phyloP scores from a whole-genome alignment of 257 asterid genomes.

The Solanum piurae region DNA sequence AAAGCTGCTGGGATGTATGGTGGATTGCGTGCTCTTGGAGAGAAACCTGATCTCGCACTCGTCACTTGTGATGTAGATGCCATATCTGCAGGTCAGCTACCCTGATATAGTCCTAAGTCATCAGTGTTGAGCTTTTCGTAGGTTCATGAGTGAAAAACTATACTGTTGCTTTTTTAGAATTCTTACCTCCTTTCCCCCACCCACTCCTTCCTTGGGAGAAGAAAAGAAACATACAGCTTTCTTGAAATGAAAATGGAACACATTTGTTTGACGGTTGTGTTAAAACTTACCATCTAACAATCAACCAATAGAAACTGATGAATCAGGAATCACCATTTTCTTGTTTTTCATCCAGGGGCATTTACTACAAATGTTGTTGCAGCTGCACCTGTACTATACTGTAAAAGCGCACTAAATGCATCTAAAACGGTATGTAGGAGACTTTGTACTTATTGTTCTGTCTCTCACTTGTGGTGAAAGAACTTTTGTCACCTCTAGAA shows the following conservation, averaged over 20 bases:
- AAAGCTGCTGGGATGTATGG: slow-evolving; percentile 96
- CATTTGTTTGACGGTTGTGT: neutral
- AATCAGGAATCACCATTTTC: neutral
- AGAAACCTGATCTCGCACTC: slow-evolving; percentile 96
- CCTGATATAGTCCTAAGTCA: neutral
- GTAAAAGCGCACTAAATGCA: slow-evolving; percentile 58
- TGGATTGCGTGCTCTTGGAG: slow-evolving; percentile 91
- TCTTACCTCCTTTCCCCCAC: neutral
- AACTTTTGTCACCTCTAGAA: neutral
- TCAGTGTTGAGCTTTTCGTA: neutral
- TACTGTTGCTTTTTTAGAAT: neutral
- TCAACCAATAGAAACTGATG: neutral
- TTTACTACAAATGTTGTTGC: slow-evolving; percentile 90
- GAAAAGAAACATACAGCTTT: neutral
- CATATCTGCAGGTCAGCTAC: slow-evolving; percentile 60
- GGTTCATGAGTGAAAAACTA: neutral
- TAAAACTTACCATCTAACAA: neutral
- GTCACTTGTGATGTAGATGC: slow-evolving; percentile 89
- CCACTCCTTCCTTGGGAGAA: neutral
- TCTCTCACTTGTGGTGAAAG: neutral
- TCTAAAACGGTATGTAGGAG: slow-evolving; percentile 57
- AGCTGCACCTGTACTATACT: slow-evolving; percentile 92
- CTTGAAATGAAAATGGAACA: neutral
- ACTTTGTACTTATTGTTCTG: neutral
- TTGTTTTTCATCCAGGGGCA: slow-evolving; percentile 42